phyloP scores from a whole-genome alignment of 2,329 filamentous ascomycete species.

The Colletotrichum sp. region DNA sequence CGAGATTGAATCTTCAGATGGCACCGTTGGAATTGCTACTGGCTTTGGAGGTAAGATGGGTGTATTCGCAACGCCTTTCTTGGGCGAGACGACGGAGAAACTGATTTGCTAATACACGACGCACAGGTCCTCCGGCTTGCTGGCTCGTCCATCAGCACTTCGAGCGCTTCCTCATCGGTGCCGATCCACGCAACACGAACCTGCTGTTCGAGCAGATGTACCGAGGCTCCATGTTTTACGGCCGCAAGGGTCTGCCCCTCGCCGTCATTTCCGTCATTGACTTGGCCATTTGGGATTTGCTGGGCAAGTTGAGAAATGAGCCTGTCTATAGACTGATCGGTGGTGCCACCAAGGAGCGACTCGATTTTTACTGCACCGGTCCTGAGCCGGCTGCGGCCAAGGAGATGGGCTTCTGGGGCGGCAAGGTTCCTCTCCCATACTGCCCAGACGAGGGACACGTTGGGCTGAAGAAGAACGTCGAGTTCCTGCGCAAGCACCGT shows the following conservation, averaged over 20 bases:
- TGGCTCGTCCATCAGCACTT: constrained; percentile 96
- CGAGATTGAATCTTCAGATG: constrained; percentile 87
- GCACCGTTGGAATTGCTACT: constrained; percentile 92
- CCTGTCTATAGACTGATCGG: constrained; percentile 95
- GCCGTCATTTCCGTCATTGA: constrained; percentile 96
- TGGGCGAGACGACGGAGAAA: neutral
- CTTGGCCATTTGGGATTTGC: constrained; percentile 88
- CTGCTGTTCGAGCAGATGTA: constrained; percentile 97
- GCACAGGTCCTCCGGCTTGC: constrained; percentile 79
- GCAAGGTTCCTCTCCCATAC: constrained; percentile 88
- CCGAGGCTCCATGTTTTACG: constrained; percentile 94
- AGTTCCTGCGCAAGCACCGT: constrained; percentile 84
- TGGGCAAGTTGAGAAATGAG: constrained; percentile 90
- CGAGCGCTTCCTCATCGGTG: constrained; percentile 86
- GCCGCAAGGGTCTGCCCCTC: constrained; percentile 87
- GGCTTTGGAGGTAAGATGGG: constrained; percentile 76
- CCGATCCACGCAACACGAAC: constrained; percentile 90
- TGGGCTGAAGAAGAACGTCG: constrained; percentile 87
- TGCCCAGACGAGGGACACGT: constrained; percentile 85
- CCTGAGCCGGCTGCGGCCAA: constrained; percentile 83
- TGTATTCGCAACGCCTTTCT: neutral
- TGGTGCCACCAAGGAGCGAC: constrained; percentile 80
- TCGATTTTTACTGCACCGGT: constrained; percentile 95
- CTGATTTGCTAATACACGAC: neutral
- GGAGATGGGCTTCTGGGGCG: constrained; percentile 87